Conservation (phyloP, 208 protist species). For the Leishmania arabica region DNA sequence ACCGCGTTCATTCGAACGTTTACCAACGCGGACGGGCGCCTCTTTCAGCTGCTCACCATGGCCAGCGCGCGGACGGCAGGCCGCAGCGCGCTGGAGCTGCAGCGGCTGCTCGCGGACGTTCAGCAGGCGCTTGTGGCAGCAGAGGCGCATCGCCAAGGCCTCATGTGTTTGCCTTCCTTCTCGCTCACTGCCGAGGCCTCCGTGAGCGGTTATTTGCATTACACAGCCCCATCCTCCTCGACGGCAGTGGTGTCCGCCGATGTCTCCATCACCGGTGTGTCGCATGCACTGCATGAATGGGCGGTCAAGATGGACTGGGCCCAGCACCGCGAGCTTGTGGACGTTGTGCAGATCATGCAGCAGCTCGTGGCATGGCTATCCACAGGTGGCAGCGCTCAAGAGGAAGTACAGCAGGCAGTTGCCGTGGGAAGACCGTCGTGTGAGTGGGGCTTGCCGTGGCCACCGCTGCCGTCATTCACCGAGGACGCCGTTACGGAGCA, state of each 20-base stretch:
- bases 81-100: conserved; percentile 52
- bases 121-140: conserved; percentile 27
- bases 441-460: neutral
- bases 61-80: conserved; percentile 34
- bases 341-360: conserved; percentile 17
- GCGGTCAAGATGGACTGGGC: conserved; percentile 41
- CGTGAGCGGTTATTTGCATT: neutral
- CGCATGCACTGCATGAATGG: conserved; percentile 28
- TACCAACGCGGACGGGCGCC: conserved; percentile 30
- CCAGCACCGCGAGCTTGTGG: conserved; percentile 37
- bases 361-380: conserved; percentile 2
- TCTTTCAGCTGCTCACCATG: conserved; percentile 47
- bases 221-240: neutral
- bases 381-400: neutral
- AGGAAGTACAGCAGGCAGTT: neutral
- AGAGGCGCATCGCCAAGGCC: conserved; percentile 16
- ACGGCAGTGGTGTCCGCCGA: neutral
- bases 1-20: conserved; percentile 38
- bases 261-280: conserved; percentile 16
- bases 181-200: neutral
- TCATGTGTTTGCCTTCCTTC: conserved; percentile 1
- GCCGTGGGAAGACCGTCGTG: neutral
- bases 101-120: conserved; percentile 35
- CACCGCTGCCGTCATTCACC: neutral
- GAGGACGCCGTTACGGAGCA: neutral